Evolutionary conservation across 73 alveolate species (phyloP).

Genomic region (Tetrahymena borealis): DNA sequence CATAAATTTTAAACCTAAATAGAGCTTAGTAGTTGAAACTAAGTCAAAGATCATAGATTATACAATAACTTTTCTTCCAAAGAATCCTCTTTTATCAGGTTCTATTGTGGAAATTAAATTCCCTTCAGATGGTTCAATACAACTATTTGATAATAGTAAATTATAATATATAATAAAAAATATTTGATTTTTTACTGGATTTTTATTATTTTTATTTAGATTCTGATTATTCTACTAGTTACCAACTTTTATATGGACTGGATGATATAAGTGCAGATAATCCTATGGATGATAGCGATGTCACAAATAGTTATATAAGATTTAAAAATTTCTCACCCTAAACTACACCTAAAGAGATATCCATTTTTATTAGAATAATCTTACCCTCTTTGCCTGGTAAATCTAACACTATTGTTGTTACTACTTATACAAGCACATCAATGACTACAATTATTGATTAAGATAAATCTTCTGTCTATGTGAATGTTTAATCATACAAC

Average conservation of each 20-base stretch:
- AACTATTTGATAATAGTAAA: not conserved
- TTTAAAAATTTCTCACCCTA: not conserved
- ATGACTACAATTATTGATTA: not conserved
- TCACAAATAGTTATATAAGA: not conserved
- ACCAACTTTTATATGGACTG: not conserved
- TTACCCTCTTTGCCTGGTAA: not conserved
- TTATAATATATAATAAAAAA: too few species aligned
- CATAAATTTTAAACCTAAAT: not conserved
- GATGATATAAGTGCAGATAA: not conserved
- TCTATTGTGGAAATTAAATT: constrained; percentile 4
- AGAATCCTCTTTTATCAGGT: constrained; percentile 18
- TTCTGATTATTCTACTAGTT: not conserved
- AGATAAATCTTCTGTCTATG: not conserved
- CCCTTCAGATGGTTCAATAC: not conserved
- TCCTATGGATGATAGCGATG: not conserved
- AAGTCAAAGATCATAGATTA: constrained; percentile 18
- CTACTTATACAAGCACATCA: not conserved
- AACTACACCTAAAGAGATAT: not conserved
- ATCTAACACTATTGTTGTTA: not conserved
- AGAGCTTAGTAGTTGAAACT: constrained; percentile 7
- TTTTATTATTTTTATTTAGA: not conserved
- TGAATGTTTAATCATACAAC: not conserved
- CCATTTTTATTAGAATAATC: not conserved
- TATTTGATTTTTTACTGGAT: not conserved
- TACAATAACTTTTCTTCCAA: constrained; percentile 16